Base-by-base conservation (phyloP, 495 filamentous ascomycete species). In the Daldinia decipiens region DNA sequence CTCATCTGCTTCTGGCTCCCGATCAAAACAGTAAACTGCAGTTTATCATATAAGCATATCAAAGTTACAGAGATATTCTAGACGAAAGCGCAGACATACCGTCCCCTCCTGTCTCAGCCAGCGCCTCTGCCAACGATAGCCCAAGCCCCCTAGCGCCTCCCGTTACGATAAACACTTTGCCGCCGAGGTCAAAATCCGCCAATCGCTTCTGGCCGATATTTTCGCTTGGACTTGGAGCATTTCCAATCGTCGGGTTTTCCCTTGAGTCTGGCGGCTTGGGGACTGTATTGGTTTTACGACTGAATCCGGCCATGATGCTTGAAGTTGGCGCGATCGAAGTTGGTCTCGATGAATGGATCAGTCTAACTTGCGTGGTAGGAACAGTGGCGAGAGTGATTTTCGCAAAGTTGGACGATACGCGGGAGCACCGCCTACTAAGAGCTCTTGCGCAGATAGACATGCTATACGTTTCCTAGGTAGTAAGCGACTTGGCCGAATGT, bases 91-190 rank as follows among this genome's bases (percentile, higher is more conserved):
- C 13, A 52, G 58, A 31, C 71, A 32, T 81, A 90, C 88, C 88
- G 73, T 85, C 86, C 1, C 87, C 90, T 9, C 90, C 90, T 13
- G 90, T 88, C 72, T 92, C 89, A 51, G 88, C 84, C n/a, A 92
- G 79, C 8, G 88, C 90, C 72, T 92, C 89, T 2, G 88, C 87
- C 77, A 92, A 85, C 4, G 85, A 82, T 6, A 93, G 79, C 8
- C 91, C 90, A 4, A 93, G 77, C 4, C 90, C 88, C 59, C 84
- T 78, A 31, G 83, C 89, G 21, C 88, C 88, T 24, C 88, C 89
- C 0, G 89, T 90, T 38, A 92, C 86, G 47, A 87, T 76, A 58
- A 85, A 87, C 27, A 91, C 87, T 32, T 87, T 82, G 34, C 81
- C 85, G 36, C 82, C 75, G 3, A 92, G 81, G 52, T 87, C 82